Percentiles rank a stretch among this genome's conserved stretches.
These are phyloP conservation scores for Cryoendolithus antarcticus DNA, from an alignment of 2,329 filamentous ascomycete genomes.

Conservation along the genomic window DNA sequence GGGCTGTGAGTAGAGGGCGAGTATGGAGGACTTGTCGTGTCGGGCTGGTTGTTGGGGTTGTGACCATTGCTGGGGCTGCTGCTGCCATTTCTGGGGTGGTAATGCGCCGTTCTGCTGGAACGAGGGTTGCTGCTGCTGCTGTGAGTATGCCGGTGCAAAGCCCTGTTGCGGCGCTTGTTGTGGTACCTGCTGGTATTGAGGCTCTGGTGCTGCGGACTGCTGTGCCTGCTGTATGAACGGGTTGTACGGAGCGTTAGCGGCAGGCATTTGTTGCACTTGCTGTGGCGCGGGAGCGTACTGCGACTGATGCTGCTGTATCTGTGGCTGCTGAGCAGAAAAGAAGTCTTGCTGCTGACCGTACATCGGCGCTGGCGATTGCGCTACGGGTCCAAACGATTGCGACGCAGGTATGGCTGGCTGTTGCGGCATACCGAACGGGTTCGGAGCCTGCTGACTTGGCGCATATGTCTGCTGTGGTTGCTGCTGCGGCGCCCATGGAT, in stretches of 20 bases:
- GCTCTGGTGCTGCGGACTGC: conserved; percentile 13
- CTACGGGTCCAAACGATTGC: conserved; percentile 7
- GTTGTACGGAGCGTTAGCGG: conserved; percentile 6
- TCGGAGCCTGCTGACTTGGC: conserved; percentile 8
- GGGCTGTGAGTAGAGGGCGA: conserved; percentile 59
- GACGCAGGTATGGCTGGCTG: conserved; percentile 1
- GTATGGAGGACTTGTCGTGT: conserved; percentile 60
- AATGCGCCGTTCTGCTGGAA: conserved; percentile 17
- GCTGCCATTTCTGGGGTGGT: conserved; percentile 22
- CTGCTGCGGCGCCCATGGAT: conserved; percentile 31
- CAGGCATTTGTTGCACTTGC: conserved; percentile 2
- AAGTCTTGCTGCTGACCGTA: conserved; percentile 18
- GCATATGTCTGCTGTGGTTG: conserved; percentile 25
- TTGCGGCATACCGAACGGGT: conserved; percentile 6
- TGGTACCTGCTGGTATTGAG: conserved; percentile 10
- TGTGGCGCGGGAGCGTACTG: conserved; percentile 6
- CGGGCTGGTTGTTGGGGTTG: conserved; percentile 30
- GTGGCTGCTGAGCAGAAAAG: conserved; percentile 12
- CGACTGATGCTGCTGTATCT: conserved; percentile 3
- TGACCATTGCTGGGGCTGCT: conserved; percentile 17
- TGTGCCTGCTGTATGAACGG: conserved; percentile 13
- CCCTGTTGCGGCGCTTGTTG: conserved; percentile 20
- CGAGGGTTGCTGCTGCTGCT: conserved; percentile 24
- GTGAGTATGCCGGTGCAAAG: conserved; percentile 14
- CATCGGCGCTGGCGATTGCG: conserved; percentile 15